A percentile compares a stretch with the other conserved stretches of the same genome.
phyloP scores from a whole-genome alignment of 495 filamentous ascomycete species.

The Penicillium pancosmium region DNA sequence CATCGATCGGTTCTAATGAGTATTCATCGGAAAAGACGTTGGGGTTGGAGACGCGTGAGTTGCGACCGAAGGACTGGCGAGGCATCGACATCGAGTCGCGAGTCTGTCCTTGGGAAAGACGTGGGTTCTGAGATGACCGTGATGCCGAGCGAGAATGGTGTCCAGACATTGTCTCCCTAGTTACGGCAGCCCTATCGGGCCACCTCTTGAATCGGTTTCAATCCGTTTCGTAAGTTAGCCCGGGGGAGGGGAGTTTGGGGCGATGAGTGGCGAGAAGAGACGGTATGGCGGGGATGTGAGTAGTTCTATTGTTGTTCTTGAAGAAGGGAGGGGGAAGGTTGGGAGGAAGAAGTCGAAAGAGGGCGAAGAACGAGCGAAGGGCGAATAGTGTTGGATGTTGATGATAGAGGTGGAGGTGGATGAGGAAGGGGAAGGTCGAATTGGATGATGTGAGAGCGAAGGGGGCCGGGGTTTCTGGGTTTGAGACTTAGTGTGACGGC shows the following conservation, averaged over 20 bases:
- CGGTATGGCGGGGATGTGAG: not conserved
- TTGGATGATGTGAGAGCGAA: slow-evolving; percentile 21
- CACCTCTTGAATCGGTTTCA: slow-evolving; percentile 36
- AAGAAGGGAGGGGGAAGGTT: not conserved
- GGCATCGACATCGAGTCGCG: slow-evolving; percentile 39
- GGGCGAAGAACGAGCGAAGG: not conserved
- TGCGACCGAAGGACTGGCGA: slow-evolving; percentile 41
- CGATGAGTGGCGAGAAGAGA: slow-evolving; percentile 13
- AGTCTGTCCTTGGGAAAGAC: slow-evolving; percentile 27
- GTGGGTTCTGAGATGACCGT: slow-evolving; percentile 40
- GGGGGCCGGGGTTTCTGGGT: slow-evolving; percentile 21
- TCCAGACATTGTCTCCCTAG: slow-evolving; percentile 46
- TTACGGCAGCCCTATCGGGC: slow-evolving; percentile 49
- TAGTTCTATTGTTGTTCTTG: not conserved
- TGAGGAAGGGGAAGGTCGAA: not conserved
- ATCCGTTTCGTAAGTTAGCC: slow-evolving; percentile 24
- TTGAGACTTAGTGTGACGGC: slow-evolving; percentile 34
- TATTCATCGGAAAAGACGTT: slow-evolving; percentile 59
- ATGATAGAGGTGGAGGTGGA: not conserved
- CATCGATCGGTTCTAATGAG: slow-evolving; percentile 47
- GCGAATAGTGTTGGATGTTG: not conserved
- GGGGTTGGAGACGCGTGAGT: slow-evolving; percentile 45
- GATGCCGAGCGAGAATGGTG: slow-evolving; percentile 46
- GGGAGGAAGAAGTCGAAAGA: not conserved
- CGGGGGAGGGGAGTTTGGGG: not conserved